These are phyloP conservation scores for Thelephora aurantiotincta DNA, from an alignment of 768 basidiomycete genomes.

Conservation along the genomic window DNA sequence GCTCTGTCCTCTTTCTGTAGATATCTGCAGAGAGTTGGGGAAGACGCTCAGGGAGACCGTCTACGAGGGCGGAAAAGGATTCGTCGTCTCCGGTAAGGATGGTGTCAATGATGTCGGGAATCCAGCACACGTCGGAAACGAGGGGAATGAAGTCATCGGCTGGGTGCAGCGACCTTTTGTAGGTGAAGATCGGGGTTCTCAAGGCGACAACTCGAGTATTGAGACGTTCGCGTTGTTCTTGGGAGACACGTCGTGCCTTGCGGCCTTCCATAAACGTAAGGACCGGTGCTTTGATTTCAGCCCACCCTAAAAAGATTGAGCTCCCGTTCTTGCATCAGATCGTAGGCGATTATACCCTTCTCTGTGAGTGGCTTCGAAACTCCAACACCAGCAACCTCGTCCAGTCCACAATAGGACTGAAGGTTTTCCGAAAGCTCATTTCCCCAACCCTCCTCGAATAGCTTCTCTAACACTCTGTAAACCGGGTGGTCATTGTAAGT, in stretches of 20 bases:
- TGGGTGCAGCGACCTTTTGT: no score
- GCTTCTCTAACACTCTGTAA: constrained; percentile 2
- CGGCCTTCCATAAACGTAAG: constrained; percentile 9
- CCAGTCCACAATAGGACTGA: background rate
- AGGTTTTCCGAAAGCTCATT: constrained; percentile 2
- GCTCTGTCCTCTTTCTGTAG: constrained; percentile 32
- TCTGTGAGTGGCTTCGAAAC: constrained; percentile 7
- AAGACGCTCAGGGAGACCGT: constrained; percentile 79
- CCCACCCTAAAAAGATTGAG: background rate
- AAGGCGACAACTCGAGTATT: no score
- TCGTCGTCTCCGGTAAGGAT: no score
- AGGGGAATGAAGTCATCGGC: no score
- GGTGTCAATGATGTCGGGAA: no score
- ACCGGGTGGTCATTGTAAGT: background rate
- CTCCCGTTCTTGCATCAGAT: no score
- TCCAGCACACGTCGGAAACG: no score
- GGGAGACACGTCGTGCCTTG: constrained; percentile 1
- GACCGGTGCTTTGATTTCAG: background rate
- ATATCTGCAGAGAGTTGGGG: constrained; percentile 79
- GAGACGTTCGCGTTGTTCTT: no score
- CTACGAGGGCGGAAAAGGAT: constrained; percentile 13
- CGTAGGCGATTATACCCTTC: background rate
- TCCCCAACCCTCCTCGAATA: constrained; percentile 5
- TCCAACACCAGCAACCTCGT: constrained; percentile 1
- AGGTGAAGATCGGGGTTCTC: no score